Base-by-base conservation (phyloP, 2,329 filamentous ascomycete species). In the Diaporthe vexans region DNA sequence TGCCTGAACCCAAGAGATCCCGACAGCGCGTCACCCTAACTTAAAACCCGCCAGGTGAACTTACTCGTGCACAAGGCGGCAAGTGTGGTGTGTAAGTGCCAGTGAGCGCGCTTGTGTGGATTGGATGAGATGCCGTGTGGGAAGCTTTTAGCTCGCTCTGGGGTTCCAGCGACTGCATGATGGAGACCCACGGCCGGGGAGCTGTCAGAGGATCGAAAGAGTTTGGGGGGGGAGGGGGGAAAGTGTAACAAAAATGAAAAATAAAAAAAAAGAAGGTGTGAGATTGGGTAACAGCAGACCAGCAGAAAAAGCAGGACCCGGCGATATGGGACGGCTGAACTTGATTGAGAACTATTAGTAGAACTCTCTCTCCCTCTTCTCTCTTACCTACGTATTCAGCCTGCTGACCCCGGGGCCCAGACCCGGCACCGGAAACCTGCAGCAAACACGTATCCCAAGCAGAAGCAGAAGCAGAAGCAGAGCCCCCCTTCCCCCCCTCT, bases 21-120 rank as follows among this genome's bases (percentile, higher is more conserved):
- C 71, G 71, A 68, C 71, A 73, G 71, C 71, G 52, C 71, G 71
- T 68, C 71, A 73, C 71, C 71, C 71, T 73, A 73, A 68, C 71
- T 65, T 73, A 73, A 68, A 72, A 68, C 46, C 63, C 46, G 63
- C 63, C 63, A 17, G 46, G 54, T 26, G 40, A 69, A 73, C 71
- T 68, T 73, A 69, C 40, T 59, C 61, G 61, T 59, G 21, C 35
- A 43, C 40, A 17, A 43, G 13, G 58, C 13, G 11, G 21, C n/a
- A 7, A 8, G 19, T 29, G 9, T 51, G 46, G 46, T 51, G 46
- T 43, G 40, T 51, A 17, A 3, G 46, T 51, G 46, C 9, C 8
- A 46, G 43, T 21, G 37, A 35, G 52, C 13, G 40, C 24, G 57
- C 57, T 46, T 26, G 24, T 19, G 37, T 35, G 63, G n/a, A 43